Evolutionary conservation across 1,139 yeast genomes (phyloP).

Genomic region (Saccharomyces hybrid): DNA sequence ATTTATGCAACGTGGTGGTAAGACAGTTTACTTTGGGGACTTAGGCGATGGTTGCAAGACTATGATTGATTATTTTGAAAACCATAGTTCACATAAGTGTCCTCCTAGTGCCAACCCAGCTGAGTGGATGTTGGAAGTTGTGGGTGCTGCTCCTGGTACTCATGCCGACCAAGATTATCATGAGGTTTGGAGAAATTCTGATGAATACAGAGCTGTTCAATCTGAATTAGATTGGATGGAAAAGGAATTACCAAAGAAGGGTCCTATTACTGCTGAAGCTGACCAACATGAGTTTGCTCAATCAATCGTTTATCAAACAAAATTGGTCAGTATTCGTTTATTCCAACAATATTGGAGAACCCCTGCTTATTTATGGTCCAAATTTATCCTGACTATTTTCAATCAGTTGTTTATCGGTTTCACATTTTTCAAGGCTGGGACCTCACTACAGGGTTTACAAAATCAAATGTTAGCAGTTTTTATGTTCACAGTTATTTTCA

Average conservation of each 20-base stretch:
- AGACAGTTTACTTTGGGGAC: constrained; percentile 74
- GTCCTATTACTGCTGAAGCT: constrained; percentile 30
- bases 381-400: constrained; percentile 39
- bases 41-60: constrained; percentile 56
- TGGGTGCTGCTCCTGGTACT: constrained; percentile 75
- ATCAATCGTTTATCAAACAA: constrained; percentile 41
- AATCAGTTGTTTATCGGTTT: constrained; percentile 63
- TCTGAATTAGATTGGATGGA: constrained; percentile 41
- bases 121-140: constrained; percentile 73
- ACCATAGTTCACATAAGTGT: constrained; percentile 56
- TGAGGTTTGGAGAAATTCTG: constrained; percentile 56
- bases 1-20: constrained; percentile 65
- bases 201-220: constrained; percentile 42
- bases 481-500: constrained; percentile 52
- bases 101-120: constrained; percentile 68
- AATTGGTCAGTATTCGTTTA: constrained; percentile 47
- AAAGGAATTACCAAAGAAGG: constrained; percentile 33
- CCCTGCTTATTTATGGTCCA: constrained; percentile 52
- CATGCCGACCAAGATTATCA: constrained; percentile 55
- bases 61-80: constrained; percentile 59
- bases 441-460: constrained; percentile 50
- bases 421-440: constrained; percentile 59
- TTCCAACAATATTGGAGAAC: constrained; percentile 55
- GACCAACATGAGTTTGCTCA: constrained; percentile 36
- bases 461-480: constrained; percentile 61